Evolutionary conservation across 768 basidiomycete genomes (phyloP).

Genomic region (Candolleomyces efflorescens): DNA sequence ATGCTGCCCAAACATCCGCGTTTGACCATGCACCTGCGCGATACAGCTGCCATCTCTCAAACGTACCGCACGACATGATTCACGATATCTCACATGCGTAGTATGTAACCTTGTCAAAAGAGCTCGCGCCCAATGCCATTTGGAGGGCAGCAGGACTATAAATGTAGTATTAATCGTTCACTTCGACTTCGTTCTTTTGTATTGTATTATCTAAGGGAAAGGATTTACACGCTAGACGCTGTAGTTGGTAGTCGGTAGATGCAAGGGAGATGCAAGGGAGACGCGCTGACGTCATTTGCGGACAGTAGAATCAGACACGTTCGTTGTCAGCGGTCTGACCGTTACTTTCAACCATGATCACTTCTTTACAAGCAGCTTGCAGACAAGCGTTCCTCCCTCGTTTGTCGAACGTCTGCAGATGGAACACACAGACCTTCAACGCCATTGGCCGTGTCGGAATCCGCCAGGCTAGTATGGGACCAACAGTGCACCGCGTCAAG

Average conservation of each 20-base stretch:
- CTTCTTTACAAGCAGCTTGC: not conserved
- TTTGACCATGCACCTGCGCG: slow-evolving; percentile 13
- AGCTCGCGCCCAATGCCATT: too few species aligned
- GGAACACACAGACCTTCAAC: not conserved
- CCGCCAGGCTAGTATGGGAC: not conserved
- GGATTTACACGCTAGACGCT: too few species aligned
- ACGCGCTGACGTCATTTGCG: not conserved
- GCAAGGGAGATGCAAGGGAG: too few species aligned
- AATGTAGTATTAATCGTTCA: too few species aligned
- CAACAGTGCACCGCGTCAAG: not conserved
- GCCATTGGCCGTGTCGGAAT: not conserved
- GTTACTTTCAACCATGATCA: not conserved
- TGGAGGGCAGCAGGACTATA: too few species aligned
- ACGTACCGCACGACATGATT: too few species aligned
- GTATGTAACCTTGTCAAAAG: too few species aligned
- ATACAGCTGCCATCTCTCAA: not conserved
- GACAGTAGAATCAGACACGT: not conserved
- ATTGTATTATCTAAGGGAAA: too few species aligned
- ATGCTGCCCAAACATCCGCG: slow-evolving; percentile 20
- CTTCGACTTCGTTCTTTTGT: too few species aligned
- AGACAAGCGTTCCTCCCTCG: not conserved
- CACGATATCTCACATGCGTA: too few species aligned
- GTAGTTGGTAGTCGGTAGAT: too few species aligned
- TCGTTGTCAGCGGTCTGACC: not conserved
- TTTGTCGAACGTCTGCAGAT: not conserved